Base-by-base conservation (phyloP, 1,284 basidiomycete species). In the Sanghuangporus baumii region DNA sequence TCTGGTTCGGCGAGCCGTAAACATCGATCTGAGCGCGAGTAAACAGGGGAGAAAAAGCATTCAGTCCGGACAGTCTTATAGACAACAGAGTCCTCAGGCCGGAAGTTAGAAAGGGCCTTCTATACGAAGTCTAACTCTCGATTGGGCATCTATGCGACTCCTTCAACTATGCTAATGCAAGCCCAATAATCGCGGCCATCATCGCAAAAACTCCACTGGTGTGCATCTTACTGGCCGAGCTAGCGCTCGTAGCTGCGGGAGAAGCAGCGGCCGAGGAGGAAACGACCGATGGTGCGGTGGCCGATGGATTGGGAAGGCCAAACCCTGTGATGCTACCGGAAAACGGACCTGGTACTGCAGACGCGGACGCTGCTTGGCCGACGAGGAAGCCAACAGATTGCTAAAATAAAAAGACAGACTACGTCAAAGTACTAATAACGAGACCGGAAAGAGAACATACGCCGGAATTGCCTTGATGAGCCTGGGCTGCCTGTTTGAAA, bases 351-450 rank as follows among this genome's bases (percentile, higher is more conserved):
- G 80, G 78, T 11, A 69, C 65, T 2, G 74, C 73, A 4, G 79
- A 76, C 1, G 81, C 81, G 20, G 76, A 77, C 1, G 80, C 81
- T 36, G 75, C 79, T 7, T 74, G 62, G 14, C 81, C 81, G 5
- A 73, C 75, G 31, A 82, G 74, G 47, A 71, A 72, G 55, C 74
- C 74, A 59, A 73, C 67, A 37, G 56, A 71, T 77, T 79, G 78
- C 77, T 79, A 48, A 56, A 55, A 18, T 18, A 34, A 18, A 50
- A 46, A 31, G 31, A 11, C 31, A 18, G n/a, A 37, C 58, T 47
- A 3, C 51, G n/a, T 38, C 52, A 16, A 46, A 9, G 18, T 8
- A 57, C 47, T 8, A 1, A 16, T n/a, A 59, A 26, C 46, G 23
- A 50, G 47, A 34, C 46, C 3, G 6, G 20, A 18, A 46, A 11